Evolutionary conservation across 106 monocot species (phyloP).

Genomic region (Acorus gramineus): DNA sequence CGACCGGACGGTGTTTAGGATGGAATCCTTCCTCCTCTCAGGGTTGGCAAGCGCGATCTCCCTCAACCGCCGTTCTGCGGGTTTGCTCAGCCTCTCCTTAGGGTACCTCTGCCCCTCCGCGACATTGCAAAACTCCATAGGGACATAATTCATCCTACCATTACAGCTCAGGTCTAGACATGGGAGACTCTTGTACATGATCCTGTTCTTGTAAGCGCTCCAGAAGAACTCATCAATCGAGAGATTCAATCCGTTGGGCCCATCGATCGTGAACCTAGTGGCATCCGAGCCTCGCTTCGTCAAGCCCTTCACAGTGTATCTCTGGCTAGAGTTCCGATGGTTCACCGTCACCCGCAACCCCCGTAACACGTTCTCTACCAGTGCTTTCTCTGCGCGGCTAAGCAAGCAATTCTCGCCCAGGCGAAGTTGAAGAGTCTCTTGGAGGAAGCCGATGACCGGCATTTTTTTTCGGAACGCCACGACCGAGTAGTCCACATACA

Average conservation of each 20-base stretch:
- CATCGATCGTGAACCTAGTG: conserved; percentile 16
- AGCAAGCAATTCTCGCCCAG: conserved; percentile 4
- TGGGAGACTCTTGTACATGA: conserved; percentile 21
- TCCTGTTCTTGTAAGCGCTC: conserved; percentile 9
- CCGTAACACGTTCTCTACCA: conserved; percentile 2
- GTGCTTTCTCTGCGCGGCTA: not conserved
- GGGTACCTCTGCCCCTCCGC: conserved; percentile 22
- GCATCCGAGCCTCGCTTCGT: conserved; percentile 3
- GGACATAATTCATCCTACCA: conserved; percentile 23
- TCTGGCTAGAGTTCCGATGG: conserved; percentile 15
- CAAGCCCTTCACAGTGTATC: conserved; percentile 16
- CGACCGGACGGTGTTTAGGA: conserved; percentile 12
- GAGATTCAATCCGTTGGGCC: not conserved
- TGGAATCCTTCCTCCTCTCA: conserved; percentile 6
- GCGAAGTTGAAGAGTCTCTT: not conserved
- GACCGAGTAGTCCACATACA: conserved; percentile 9
- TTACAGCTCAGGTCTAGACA: conserved; percentile 33
- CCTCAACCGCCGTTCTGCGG: conserved; percentile 19
- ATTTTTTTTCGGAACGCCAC: conserved; percentile 4
- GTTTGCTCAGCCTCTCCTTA: conserved; percentile 9
- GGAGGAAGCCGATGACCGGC: conserved; percentile 1
- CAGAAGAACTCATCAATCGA: conserved; percentile 14
- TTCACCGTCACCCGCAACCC: conserved; percentile 14
- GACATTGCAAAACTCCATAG: conserved; percentile 35
- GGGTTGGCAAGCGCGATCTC: conserved; percentile 8